Conservation (phyloP, 306 rosid species). For the Luffa aegyptiaca region DNA sequence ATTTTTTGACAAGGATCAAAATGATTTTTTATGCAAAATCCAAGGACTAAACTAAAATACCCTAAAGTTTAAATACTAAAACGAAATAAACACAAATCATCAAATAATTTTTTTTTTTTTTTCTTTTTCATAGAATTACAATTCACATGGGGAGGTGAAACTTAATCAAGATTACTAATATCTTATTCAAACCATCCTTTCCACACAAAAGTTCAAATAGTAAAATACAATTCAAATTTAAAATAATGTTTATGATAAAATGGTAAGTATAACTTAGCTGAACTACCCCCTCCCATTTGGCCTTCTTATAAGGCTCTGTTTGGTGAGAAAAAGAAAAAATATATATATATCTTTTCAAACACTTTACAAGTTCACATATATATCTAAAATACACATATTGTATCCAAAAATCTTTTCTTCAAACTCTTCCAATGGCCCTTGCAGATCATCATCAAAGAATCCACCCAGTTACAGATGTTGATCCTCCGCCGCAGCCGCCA, state of each 20-base stretch:
- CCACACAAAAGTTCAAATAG: not conserved
- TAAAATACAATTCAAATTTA: not conserved
- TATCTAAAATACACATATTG: not conserved
- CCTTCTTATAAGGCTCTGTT: constrained; percentile 10
- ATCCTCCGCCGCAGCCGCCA: constrained; percentile 25
- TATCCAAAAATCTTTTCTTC: not conserved
- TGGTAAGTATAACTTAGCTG: constrained; percentile 26
- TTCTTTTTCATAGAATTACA: too few relatives aligned
- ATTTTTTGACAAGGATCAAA: too few relatives aligned
- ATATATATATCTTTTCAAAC: not conserved
- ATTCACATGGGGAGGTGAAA: too few relatives aligned
- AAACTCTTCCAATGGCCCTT: constrained; percentile 31
- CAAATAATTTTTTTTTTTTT: too few relatives aligned
- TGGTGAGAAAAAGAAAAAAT: constrained; percentile 32
- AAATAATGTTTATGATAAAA: not conserved
- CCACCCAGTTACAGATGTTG: constrained; percentile 44
- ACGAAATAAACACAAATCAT: too few relatives aligned
- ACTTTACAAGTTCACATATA: not conserved
- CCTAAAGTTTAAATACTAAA: too few relatives aligned
- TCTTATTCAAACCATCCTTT: not conserved
- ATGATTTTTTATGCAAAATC: too few relatives aligned
- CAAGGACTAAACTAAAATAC: too few relatives aligned
- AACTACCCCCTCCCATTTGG: constrained; percentile 25
- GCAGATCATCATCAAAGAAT: constrained; percentile 40
- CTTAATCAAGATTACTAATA: too few relatives aligned